These are phyloP conservation scores for Cyclotella baltica DNA, from an alignment of 108 stramenopile genomes.

Conservation along the genomic window DNA sequence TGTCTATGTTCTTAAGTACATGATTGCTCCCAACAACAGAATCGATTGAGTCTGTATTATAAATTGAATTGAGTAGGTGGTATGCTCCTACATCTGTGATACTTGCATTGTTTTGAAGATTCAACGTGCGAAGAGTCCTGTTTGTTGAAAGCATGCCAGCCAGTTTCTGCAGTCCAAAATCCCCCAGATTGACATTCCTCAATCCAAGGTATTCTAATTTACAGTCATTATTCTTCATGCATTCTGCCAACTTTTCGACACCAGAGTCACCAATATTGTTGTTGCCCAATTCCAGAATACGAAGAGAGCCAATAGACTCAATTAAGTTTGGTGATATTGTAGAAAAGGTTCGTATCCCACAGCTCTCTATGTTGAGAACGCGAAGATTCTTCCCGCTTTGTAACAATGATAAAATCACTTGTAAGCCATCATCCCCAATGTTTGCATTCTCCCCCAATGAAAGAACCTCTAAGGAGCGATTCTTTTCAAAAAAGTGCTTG, in stretches of 20 bases:
- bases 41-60: constrained; percentile 20
- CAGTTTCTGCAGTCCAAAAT: constrained; percentile 46
- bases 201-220: constrained; percentile 51
- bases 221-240: constrained; percentile 31
- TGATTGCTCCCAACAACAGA: constrained; percentile 32
- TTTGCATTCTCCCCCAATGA: constrained; percentile 33
- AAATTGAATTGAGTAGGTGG: constrained; percentile 15
- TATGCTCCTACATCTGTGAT: constrained; percentile 32
- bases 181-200: constrained; percentile 50
- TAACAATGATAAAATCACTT: neutral
- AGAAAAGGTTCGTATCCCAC: constrained; percentile 7
- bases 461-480: constrained; percentile 24
- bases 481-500: constrained; percentile 20
- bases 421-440: constrained; percentile 28
- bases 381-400: no score
- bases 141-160: constrained; percentile 5
- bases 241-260: constrained; percentile 50
- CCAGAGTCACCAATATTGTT: constrained; percentile 60
- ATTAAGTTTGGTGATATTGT: constrained; percentile 10
- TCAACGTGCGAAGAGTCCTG: constrained; percentile 18
- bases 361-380: constrained; percentile 18
- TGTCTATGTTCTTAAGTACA: constrained; percentile 17
- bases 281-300: constrained; percentile 49
- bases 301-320: constrained; percentile 13
- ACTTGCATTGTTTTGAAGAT: constrained; percentile 21